Evolutionary conservation across 768 basidiomycete species (phyloP).

Genomic region (Fistulinella prunicolor): DNA sequence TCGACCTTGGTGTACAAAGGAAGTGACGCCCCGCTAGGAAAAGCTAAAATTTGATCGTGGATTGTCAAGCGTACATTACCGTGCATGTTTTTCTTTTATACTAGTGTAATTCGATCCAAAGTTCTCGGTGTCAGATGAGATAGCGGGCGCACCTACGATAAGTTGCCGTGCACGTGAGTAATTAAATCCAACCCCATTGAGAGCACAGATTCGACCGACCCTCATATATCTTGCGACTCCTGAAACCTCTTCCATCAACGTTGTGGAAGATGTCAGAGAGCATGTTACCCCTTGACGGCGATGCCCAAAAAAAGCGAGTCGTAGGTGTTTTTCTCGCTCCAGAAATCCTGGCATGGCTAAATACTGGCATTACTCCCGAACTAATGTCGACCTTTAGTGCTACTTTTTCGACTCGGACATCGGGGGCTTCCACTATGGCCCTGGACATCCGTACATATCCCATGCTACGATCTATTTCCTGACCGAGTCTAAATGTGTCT

Average conservation of each 20-base stretch:
- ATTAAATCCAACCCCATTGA: neutral
- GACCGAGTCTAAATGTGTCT: constrained; percentile 1
- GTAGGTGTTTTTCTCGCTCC: constrained; percentile 45
- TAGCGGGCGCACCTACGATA: too few relatives aligned
- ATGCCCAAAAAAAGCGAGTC: constrained; percentile 79
- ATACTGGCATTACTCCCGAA: neutral
- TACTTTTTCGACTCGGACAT: constrained; percentile 99
- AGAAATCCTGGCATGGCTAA: constrained; percentile 5
- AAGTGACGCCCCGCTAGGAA: constrained; percentile 60
- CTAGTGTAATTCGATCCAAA: neutral
- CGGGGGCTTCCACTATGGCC: constrained; percentile 99
- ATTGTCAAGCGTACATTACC: constrained; percentile 7
- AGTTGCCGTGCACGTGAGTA: constrained; percentile 22
- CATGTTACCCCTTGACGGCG: constrained; percentile 67
- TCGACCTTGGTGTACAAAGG: constrained; percentile 79
- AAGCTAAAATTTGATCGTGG: constrained; percentile 52
- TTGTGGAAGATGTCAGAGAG: constrained; percentile 32
- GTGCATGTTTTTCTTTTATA: constrained; percentile 5
- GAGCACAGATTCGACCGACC: neutral
- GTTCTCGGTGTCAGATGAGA: neutral
- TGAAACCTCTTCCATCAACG: neutral
- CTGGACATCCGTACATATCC: constrained; percentile 78
- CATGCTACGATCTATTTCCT: neutral
- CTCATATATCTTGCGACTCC: neutral
- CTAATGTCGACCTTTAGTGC: constrained; percentile 51